A percentile compares a stretch with the other conserved stretches of the same genome.
Conservation (phyloP, 2,329 filamentous ascomycete genomes). For the Rhynchosporium graminicola region DNA sequence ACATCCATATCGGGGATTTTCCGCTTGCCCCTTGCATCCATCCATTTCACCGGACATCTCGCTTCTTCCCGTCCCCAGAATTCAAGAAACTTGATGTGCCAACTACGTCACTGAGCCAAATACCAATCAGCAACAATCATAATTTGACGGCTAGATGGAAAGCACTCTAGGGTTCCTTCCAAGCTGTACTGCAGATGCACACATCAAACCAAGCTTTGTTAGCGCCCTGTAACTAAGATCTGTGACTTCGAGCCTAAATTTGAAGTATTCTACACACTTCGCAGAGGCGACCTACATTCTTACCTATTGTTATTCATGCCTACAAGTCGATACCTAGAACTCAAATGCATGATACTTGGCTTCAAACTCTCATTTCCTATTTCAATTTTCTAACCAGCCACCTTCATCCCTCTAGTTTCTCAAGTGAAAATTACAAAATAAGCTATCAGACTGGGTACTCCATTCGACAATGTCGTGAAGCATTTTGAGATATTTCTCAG, state of each 20-base stretch:
- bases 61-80: slow-evolving; percentile 2
- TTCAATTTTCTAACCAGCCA: too few species aligned
- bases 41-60: not conserved
- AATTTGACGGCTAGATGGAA: not conserved
- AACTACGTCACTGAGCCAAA: slow-evolving; percentile 4
- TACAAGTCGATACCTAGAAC: too few species aligned
- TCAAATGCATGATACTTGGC: too few species aligned
- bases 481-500: too few species aligned
- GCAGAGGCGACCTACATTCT: not conserved
- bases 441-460: not conserved
- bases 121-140: not conserved
- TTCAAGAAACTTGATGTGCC: slow-evolving; percentile 2
- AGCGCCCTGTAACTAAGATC: slow-evolving; percentile 6
- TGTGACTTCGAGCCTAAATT: not conserved
- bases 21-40: not conserved
- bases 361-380: too few species aligned
- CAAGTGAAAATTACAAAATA: too few species aligned
- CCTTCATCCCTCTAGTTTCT: too few species aligned
- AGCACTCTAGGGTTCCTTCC: not conserved
- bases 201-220: not conserved
- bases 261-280: not conserved
- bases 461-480: not conserved
- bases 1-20: not conserved
- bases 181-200: slow-evolving; percentile 6
- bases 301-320: too few species aligned